A percentile compares a stretch with the other conserved stretches of the same genome.
Evolutionary conservation across 768 basidiomycete species (phyloP).

Genomic region (Mycena rosella): DNA sequence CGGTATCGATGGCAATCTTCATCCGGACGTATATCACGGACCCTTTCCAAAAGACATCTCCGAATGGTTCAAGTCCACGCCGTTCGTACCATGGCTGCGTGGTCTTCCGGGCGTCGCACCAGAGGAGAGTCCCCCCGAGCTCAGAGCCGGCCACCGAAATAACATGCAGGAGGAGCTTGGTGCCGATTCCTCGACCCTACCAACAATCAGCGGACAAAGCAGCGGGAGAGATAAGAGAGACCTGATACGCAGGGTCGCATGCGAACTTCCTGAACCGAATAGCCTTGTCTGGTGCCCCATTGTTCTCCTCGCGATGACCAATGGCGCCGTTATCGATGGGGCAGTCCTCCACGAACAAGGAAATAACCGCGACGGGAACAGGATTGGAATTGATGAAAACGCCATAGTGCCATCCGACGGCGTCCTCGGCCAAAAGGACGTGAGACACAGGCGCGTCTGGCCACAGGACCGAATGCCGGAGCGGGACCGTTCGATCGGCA

Average conservation of each 20-base stretch:
- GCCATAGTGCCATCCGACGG: constrained; percentile 64
- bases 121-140: constrained; percentile 56
- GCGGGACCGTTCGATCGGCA: constrained; percentile 58
- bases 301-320: constrained; percentile 24
- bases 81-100: constrained; percentile 64
- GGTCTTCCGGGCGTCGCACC: constrained; percentile 70
- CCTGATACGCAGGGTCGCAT: constrained; percentile 60
- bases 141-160: constrained; percentile 56
- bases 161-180: constrained; percentile 57
- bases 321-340: constrained; percentile 46
- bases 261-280: constrained; percentile 74
- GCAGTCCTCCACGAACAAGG: constrained; percentile 62
- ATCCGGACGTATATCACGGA: constrained; percentile 69
- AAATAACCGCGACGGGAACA: constrained; percentile 65
- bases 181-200: constrained; percentile 65
- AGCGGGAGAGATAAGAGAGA: constrained; percentile 4
- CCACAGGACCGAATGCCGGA: constrained; percentile 73
- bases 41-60: constrained; percentile 65
- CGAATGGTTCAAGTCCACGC: constrained; percentile 64
- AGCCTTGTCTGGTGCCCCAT: constrained; percentile 30
- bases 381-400: constrained; percentile 58
- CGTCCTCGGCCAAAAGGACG: constrained; percentile 67
- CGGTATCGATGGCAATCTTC: constrained; percentile 48
- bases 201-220: constrained; percentile 9
- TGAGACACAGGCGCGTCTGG: constrained; percentile 61